These are phyloP conservation scores for Puccinia horiana DNA, from an alignment of 1,284 basidiomycete genomes.

Conservation along the genomic window DNA sequence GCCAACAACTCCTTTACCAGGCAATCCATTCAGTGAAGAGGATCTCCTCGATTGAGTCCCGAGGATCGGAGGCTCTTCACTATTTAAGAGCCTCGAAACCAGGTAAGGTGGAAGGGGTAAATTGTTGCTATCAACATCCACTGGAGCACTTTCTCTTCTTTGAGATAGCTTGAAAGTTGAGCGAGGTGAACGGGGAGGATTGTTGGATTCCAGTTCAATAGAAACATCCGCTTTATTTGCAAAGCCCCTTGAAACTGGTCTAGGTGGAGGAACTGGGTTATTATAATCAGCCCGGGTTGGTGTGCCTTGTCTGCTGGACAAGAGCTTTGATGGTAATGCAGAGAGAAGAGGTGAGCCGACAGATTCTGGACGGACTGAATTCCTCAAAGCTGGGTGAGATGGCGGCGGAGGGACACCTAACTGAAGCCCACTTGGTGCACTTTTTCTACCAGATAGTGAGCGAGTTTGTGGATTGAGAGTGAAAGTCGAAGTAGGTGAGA, in stretches of 20 bases:
- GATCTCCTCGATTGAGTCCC: not conserved
- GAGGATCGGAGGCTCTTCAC: not conserved
- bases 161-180: not conserved
- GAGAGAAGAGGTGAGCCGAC: conserved; percentile 6
- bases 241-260: not conserved
- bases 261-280: not conserved
- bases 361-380: not conserved
- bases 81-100: not conserved
- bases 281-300: not conserved
- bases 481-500: not conserved
- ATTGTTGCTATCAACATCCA: not conserved
- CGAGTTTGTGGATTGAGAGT: not conserved
- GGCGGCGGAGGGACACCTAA: not conserved
- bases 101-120: not conserved
- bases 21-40: not conserved
- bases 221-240: not conserved
- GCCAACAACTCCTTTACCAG: not conserved
- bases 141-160: not conserved
- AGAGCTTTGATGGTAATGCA: not conserved
- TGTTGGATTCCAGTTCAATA: not conserved
- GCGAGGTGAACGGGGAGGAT: not conserved
- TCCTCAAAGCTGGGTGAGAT: not conserved
- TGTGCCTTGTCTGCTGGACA: not conserved
- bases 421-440: not conserved
- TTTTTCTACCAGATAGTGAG: conserved; percentile 5